Percentiles rank a stretch among this genome's conserved stretches.
phyloP scores from a whole-genome alignment of 768 basidiomycete species.

The Kwoniella bestiolae region DNA sequence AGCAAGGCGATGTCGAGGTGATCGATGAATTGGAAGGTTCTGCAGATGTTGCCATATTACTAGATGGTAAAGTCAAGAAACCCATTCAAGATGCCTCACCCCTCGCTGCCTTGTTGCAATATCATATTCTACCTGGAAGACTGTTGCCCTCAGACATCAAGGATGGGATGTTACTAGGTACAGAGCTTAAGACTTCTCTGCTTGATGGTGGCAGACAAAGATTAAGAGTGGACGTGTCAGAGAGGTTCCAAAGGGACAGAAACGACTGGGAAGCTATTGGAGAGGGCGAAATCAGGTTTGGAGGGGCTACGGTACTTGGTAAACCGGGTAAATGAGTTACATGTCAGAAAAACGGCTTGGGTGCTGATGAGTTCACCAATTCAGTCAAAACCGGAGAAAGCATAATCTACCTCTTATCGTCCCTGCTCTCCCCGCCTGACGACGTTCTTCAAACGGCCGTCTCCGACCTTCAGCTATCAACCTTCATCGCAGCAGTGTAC shows the following conservation, averaged over 20 bases:
- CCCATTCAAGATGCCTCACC: conserved; percentile 39
- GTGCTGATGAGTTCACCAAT: too few relatives aligned
- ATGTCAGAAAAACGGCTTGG: too few relatives aligned
- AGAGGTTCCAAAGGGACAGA: conserved; percentile 40
- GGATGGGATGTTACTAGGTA: conserved; percentile 77
- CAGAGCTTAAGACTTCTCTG: conserved; percentile 62
- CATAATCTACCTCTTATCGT: conserved; percentile 85
- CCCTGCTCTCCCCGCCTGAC: conserved; percentile 77
- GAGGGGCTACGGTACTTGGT: conserved; percentile 77
- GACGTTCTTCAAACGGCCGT: conserved; percentile 80
- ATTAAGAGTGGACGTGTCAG: conserved; percentile 54
- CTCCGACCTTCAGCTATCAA: conserved; percentile 80
- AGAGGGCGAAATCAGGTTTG: conserved; percentile 71
- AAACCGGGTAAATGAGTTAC: conserved; percentile 68
- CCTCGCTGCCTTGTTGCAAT: conserved; percentile 73
- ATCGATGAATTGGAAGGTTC: neutral
- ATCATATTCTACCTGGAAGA: conserved; percentile 88
- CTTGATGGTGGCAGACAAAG: conserved; percentile 61
- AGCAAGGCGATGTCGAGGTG: conserved; percentile 1
- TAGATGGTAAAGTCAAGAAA: conserved; percentile 63
- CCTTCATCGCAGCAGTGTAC: conserved; percentile 87
- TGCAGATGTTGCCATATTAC: conserved; percentile 56
- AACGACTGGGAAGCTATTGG: conserved; percentile 30
- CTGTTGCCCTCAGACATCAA: conserved; percentile 73
- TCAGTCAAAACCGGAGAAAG: conserved; percentile 75